phyloP scores from a whole-genome alignment of 192 early-diverging fungal genomes.

The Phlyctochytrium bullatum region DNA sequence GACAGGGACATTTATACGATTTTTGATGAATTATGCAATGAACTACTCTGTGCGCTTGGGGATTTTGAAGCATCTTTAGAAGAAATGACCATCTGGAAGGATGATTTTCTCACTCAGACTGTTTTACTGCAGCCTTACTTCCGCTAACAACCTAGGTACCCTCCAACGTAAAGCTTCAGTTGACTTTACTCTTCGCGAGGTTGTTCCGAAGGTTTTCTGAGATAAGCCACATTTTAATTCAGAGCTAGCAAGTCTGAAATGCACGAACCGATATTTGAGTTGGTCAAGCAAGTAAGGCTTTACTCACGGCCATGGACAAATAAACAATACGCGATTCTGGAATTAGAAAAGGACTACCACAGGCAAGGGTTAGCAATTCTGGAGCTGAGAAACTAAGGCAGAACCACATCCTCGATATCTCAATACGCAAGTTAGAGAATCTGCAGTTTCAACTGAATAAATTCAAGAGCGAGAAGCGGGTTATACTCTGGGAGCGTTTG shows the following conservation, averaged over 20 bases:
- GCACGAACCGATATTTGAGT: slow-evolving; percentile 56
- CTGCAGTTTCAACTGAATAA: slow-evolving; percentile 40
- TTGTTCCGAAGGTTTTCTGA: slow-evolving; percentile 41
- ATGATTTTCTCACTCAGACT: slow-evolving; percentile 47
- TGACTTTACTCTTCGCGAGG: slow-evolving; percentile 47
- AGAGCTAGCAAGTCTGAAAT: slow-evolving; percentile 47
- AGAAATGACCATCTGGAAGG: slow-evolving; percentile 56
- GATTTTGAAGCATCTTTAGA: slow-evolving; percentile 52
- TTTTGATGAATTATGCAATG: slow-evolving; percentile 48
- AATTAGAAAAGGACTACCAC: slow-evolving; percentile 51
- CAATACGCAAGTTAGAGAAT: slow-evolving; percentile 54
- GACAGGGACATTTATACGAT: slow-evolving; percentile 30
- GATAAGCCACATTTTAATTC: neutral
- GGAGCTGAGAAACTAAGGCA: slow-evolving; percentile 28
- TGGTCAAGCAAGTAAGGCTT: slow-evolving; percentile 50
- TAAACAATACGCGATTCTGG: slow-evolving; percentile 38
- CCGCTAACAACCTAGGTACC: slow-evolving; percentile 1
- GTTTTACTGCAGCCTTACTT: slow-evolving; percentile 32
- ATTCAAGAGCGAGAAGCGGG: slow-evolving; percentile 35
- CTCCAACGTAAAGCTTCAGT: slow-evolving; percentile 47
- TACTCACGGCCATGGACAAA: slow-evolving; percentile 49
- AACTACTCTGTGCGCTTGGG: slow-evolving; percentile 36
- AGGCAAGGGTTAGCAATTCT: slow-evolving; percentile 12
- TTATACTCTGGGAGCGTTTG: slow-evolving; percentile 47
- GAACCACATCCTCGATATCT: slow-evolving; percentile 46